Evolutionary conservation across 2,329 filamentous ascomycete genomes (phyloP), one percentile per base, ranked within the genome.

Genomic region (Purpureocillium lavendulum): DNA sequence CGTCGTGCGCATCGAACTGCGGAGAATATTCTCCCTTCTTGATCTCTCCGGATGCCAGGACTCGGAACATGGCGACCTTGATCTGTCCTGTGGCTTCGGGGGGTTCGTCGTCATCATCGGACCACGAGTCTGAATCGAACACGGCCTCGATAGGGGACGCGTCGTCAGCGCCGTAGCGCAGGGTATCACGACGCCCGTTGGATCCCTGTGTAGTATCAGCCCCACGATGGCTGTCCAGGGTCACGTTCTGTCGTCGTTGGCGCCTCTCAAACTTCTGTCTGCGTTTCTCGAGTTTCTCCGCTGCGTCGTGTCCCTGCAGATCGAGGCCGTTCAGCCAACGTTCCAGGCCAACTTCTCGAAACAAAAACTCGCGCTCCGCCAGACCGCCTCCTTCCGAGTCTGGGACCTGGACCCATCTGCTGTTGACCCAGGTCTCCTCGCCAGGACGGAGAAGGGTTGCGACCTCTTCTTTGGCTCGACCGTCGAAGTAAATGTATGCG

Each of bases 391-490:
- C 90, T 63, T 97, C 90, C 17, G 83, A 79, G 21, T 89, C 82
- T 3, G 90, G 87, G 7, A 98, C 80, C 57, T 94, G 90, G 36
- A 98, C 92, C 92, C 92, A 98, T 52, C 92, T 76, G 40, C 88
- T 96, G 57, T 97, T 98, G 17, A 98, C 94, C 92, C 92, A 98
- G 2, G 92, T 98, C 65, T 98, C 92, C 59, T 97, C 92, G 17
- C 92, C 90, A 11, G 89, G 84, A 40, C 92, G 76, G 38, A 98
- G 70, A 41, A 98, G 69, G 11, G 92, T 98, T 38, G 92, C 92
- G 3, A 98, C 94, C 65, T 98, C 92, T 60, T 98, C 92, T 61
- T 98, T 98, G 44, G 78, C 77, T 46, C 92, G 75, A 14, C 92
- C 92, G 62, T 98, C 92, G 57, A 98, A 98, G 67, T 98, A 98